A percentile compares a stretch with the other conserved stretches of the same genome.
Evolutionary conservation across 345 rosid genomes (phyloP).

Genomic region (Hypericum perforatum): DNA sequence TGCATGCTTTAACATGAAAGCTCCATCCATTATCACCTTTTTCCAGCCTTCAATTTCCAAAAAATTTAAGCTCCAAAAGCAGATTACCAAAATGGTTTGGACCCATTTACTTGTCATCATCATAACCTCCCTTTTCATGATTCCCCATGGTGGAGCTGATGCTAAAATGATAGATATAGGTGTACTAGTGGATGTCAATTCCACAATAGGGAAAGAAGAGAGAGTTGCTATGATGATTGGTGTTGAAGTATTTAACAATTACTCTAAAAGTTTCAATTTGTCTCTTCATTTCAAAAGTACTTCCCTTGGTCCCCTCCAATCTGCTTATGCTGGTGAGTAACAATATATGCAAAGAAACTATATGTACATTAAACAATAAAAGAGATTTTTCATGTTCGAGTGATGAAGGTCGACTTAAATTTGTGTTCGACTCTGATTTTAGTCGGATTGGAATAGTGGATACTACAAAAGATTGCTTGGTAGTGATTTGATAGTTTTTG

Average conservation of each 20-base stretch:
- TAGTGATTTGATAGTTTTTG: too few species aligned
- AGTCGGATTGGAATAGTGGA: too few species aligned
- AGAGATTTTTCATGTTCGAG: background rate
- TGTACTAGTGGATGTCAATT: constrained; percentile 28
- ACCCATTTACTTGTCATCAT: constrained; percentile 6
- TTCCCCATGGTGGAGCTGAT: constrained; percentile 15
- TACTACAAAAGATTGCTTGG: too few species aligned
- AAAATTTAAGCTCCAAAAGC: too few species aligned
- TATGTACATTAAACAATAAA: too few species aligned
- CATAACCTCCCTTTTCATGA: background rate
- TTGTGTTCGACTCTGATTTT: background rate
- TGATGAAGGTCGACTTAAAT: background rate
- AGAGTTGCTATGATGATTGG: constrained; percentile 36
- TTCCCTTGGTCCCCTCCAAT: constrained; percentile 18
- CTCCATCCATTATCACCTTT: too few species aligned
- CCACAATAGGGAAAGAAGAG: constrained; percentile 30
- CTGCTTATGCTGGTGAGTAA: constrained; percentile 30
- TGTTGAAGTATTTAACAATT: constrained; percentile 19
- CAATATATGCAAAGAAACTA: too few species aligned
- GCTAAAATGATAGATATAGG: constrained; percentile 24
- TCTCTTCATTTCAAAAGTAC: constrained; percentile 24
- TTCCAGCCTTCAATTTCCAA: too few species aligned
- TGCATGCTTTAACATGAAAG: too few species aligned
- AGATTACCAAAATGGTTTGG: background rate
- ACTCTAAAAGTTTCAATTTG: constrained; percentile 13